Conservation (phyloP, 305 asterid genomes). For the Solanum aculeatissimum region DNA sequence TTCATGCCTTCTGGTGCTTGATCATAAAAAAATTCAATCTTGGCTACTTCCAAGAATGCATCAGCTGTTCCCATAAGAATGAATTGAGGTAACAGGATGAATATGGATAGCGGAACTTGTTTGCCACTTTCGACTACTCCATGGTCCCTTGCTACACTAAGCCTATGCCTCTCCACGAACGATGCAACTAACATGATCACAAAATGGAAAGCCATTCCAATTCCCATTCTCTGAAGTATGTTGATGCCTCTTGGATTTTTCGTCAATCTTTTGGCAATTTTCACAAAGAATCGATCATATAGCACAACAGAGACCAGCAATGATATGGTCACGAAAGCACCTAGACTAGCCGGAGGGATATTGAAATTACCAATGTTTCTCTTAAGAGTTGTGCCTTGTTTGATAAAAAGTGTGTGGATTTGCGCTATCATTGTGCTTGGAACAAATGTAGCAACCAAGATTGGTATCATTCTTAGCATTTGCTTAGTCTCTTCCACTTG, state of each 20-base stretch:
- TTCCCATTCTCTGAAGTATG: constrained; percentile 86
- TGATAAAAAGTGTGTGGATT: constrained; percentile 60
- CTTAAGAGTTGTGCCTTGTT: constrained; percentile 80
- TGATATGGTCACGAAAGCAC: constrained; percentile 65
- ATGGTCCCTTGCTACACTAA: constrained; percentile 39
- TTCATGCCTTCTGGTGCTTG: constrained; percentile 96
- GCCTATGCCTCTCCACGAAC: constrained; percentile 41
- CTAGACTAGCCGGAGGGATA: constrained; percentile 81
- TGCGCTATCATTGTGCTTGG: constrained; percentile 96
- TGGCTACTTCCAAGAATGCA: constrained; percentile 70
- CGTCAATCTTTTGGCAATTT: constrained; percentile 30
- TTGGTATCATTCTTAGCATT: constrained; percentile 82
- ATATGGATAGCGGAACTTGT: constrained; percentile 57
- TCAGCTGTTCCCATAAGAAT: constrained; percentile 81
- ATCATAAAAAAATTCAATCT: constrained; percentile 82
- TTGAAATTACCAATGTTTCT: constrained; percentile 40
- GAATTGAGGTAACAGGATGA: constrained; percentile 71
- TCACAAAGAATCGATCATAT: constrained; percentile 54
- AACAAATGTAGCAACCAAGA: constrained; percentile 50
- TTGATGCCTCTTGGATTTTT: constrained; percentile 74
- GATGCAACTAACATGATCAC: constrained; percentile 59
- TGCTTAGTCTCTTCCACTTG: constrained; percentile 93
- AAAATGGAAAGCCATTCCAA: constrained; percentile 59
- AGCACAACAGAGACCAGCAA: constrained; percentile 74
- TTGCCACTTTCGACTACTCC: constrained; percentile 41